Evolutionary conservation across 2,329 filamentous ascomycete species (phyloP), one percentile per base, ranked within the genome.

Genomic region (Aureobasidium leucospermi): DNA sequence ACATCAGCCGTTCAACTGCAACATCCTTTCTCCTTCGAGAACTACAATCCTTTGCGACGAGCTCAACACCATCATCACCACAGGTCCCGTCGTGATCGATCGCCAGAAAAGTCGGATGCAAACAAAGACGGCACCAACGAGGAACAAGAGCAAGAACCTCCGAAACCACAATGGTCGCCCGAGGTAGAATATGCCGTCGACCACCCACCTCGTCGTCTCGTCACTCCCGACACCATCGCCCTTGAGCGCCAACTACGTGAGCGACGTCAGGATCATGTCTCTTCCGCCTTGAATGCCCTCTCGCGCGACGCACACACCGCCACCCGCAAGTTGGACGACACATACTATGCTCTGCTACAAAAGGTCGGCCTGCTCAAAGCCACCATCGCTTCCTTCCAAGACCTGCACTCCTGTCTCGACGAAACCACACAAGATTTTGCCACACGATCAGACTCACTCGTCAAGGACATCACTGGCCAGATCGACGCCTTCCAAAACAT

Each of bases 301-400:
- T 80, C 79, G 65, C 74, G 79, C 34, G 79, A 85, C 69, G 87
- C 87, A 23, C 79, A 83, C 59, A 73, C 78, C 23, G 83, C 85
- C 28, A 88, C 85, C 15, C 79, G 81, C 62, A 81, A 81, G 36
- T 81, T 93, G 43, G 88, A 92, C 69, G 83, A 87, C 61, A 86
- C 86, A 3, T 92, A 91, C 73, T 88, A 88, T 64, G 82, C 83
- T 0, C 81, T 91, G 9, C 77, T 90, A 32, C 85, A 89, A 68
- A 89, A 87, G 67, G 79, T 88, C 51, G 80, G 80, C 52, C 71
- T 79, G 1, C 75, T 92, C 39, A 85, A 86, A 58, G 80, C 77
- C 64, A 89, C 85, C 0, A 81, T 91, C 41, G 71, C 77, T 6
- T 81, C 80, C 2, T 75, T 93, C 31, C 85, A 85, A 67, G 84